phyloP scores from a whole-genome alignment of 2,329 filamentous ascomycete species.

The Aspergillus neoniger region DNA sequence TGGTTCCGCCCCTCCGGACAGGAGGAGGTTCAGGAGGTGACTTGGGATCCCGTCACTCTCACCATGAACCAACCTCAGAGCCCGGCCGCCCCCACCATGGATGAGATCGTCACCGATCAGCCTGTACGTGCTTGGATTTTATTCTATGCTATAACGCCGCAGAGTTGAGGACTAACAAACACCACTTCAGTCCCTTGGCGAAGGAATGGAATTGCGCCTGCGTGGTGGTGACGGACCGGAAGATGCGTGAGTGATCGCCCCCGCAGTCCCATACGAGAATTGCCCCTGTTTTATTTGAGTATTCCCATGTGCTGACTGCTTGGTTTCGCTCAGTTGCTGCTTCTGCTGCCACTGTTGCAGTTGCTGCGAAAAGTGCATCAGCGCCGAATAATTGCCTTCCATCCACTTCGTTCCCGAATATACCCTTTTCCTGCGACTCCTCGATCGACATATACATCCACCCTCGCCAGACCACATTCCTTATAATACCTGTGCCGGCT shows the following conservation, averaged over 20 bases:
- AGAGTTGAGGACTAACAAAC: neutral
- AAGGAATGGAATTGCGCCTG: conserved; percentile 7
- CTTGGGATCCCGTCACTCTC: conserved; percentile 8
- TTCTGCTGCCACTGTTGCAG: conserved; percentile 9
- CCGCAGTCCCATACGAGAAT: neutral
- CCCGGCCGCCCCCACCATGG: conserved; percentile 2
- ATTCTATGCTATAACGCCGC: neutral
- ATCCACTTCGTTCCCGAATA: neutral
- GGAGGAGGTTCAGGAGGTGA: conserved; percentile 2
- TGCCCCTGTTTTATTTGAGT: neutral
- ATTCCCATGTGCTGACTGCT: neutral
- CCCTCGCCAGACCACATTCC: neutral
- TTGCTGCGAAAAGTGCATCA: neutral
- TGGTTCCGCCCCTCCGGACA: conserved; percentile 1
- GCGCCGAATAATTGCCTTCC: neutral
- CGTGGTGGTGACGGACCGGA: conserved; percentile 11
- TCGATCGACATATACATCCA: neutral
- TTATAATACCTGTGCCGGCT: neutral
- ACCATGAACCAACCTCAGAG: conserved; percentile 11
- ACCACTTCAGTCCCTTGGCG: neutral
- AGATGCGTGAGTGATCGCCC: conserved; percentile 6
- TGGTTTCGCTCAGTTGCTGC: neutral
- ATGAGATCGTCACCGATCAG: conserved; percentile 2
- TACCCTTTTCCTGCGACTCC: neutral
- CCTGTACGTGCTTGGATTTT: neutral